Evolutionary conservation across 495 filamentous ascomycete species (phyloP).

Genomic region (Penicillium egyptiacum): DNA sequence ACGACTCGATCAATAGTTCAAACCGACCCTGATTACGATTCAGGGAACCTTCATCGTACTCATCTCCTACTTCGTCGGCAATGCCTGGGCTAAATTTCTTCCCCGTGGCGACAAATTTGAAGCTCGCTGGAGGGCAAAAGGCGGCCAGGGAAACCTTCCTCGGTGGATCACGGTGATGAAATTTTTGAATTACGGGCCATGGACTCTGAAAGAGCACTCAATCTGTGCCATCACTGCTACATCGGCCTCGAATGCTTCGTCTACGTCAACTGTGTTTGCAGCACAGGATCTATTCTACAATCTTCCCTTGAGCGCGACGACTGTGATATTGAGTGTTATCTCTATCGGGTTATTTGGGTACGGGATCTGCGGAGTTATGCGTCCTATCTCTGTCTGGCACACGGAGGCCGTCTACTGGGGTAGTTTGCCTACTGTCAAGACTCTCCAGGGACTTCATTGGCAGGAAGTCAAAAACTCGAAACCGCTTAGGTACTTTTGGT

Average conservation of each 20-base stretch:
- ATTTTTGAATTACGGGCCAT: slow-evolving; percentile 34
- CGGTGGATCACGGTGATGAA: slow-evolving; percentile 23
- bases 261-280: slow-evolving; percentile 24
- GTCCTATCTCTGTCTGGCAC: slow-evolving; percentile 54
- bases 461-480: slow-evolving; percentile 30
- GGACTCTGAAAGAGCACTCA: slow-evolving; percentile 35
- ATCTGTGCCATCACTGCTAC: slow-evolving; percentile 35
- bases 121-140: slow-evolving; percentile 26
- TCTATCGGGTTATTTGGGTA: slow-evolving; percentile 52
- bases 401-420: slow-evolving; percentile 48
- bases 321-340: slow-evolving; percentile 32
- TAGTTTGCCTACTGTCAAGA: slow-evolving; percentile 33
- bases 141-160: slow-evolving; percentile 26
- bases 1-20: slow-evolving; percentile 22
- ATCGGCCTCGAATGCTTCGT: slow-evolving; percentile 25
- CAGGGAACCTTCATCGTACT: slow-evolving; percentile 40
- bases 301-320: slow-evolving; percentile 23
- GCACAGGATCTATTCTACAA: slow-evolving; percentile 38
- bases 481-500: slow-evolving; percentile 35
- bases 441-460: slow-evolving; percentile 37
- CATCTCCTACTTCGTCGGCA: slow-evolving; percentile 43
- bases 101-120: slow-evolving; percentile 42
- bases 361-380: slow-evolving; percentile 53
- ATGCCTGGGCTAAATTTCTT: slow-evolving; percentile 42
- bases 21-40: slow-evolving; percentile 33